Percentiles rank a stretch among this genome's conserved stretches.
These are phyloP conservation scores for Phyllostachys edulis DNA, from an alignment of 176 grass and related monocot species.

Conservation along the genomic window DNA sequence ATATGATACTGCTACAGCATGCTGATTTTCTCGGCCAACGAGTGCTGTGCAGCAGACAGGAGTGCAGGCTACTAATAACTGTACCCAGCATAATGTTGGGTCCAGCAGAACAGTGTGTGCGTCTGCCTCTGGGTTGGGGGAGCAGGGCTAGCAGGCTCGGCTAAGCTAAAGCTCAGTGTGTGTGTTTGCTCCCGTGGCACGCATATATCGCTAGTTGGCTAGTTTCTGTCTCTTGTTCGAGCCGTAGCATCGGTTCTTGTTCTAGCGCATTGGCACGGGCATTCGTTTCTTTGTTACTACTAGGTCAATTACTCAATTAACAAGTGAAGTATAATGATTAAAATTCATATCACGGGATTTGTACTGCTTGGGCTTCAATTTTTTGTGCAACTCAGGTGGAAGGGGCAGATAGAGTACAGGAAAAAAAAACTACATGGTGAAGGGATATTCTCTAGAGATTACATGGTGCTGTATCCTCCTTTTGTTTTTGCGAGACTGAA, in stretches of 20 bases:
- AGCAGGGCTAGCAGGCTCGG: background rate
- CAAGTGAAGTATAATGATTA: background rate
- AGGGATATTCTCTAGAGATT: background rate
- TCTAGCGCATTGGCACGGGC: constrained; percentile 28
- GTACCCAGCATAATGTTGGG: background rate
- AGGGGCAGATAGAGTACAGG: background rate
- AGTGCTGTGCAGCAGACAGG: background rate
- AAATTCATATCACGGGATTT: background rate
- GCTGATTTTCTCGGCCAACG: background rate
- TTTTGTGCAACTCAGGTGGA: background rate
- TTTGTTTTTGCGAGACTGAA: background rate
- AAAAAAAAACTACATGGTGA: background rate
- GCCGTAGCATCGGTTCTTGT: background rate
- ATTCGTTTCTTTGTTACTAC: constrained; percentile 13
- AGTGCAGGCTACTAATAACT: background rate
- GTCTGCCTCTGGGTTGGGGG: background rate
- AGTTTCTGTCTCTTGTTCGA: constrained; percentile 8
- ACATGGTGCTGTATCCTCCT: background rate
- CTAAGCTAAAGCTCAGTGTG: background rate
- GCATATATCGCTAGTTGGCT: background rate
- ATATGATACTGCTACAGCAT: background rate
- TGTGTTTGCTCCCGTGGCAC: background rate
- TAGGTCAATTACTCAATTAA: background rate
- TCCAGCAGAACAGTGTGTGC: background rate
- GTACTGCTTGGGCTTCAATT: background rate